Base-by-base conservation (phyloP, 148 eudicot species). In the Fagopyrum tataricum region DNA sequence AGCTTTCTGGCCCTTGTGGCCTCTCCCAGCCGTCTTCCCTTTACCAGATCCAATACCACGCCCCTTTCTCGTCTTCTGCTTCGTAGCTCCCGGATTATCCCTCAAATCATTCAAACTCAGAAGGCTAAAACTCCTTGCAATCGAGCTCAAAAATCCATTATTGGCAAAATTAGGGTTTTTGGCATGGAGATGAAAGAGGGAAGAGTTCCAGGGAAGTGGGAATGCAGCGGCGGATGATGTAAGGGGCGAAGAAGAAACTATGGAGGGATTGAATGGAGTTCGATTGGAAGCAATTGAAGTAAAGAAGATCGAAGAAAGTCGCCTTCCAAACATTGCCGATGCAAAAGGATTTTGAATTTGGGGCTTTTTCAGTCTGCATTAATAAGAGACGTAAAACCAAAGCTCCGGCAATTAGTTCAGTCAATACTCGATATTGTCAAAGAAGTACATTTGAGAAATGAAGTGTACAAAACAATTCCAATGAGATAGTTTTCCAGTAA, bases 1-100 rank as follows among this genome's bases (percentile, higher is more conserved):
- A 23, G 98, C 98, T 75, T 87, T 89, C 90, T 93, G 98, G 44
- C 98, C 98, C 84, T 93, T 93, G 70, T 93, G 98, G 20, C 98
- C 98, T 37, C 98, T 82, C 0, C 98, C 98, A 2, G 95, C 98
- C 0, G 98, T 93, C 84, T 93, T 93, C 10, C 98, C 98, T 52
- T 91, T 84, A 44, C 98, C 97, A 17, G 98, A 93, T 84, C 98
- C 98, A 26, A 93, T 93, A 51, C 98, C 98, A 7, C 98, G 86
- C 4, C 98, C 98, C 79, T 91, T 91, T 53, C 98, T 81, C 18
- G 92, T 93, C 91, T 93, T 93, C 83, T 88, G 88, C 78, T 93
- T 86, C 55, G 85, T 87, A 2, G 97, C 87, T 14, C 98, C 97
- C 5, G 87, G 86, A 81, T 93, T 93, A 43, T 93, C 90, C 67